Percentiles rank a stretch among this genome's conserved stretches.
Evolutionary conservation across 192 early-diverging fungal genomes (phyloP).

Genomic region (Coemansia sp.): DNA sequence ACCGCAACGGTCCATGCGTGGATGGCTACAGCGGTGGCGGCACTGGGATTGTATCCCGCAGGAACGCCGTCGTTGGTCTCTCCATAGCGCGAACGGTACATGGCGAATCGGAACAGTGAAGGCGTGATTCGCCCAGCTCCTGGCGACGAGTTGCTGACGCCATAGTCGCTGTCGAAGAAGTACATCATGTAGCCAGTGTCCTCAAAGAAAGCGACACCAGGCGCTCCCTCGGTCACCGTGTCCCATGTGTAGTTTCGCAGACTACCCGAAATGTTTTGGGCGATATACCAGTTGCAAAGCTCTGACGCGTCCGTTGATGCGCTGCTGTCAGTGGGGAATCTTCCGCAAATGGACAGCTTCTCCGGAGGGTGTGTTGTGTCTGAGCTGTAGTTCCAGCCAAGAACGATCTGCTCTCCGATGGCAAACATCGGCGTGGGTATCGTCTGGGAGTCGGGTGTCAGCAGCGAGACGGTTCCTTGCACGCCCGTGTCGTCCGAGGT

Average conservation of each 20-base stretch:
- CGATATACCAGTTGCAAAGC: slow-evolving; percentile 48
- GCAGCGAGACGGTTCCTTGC: slow-evolving; percentile 24
- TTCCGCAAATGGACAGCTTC: slow-evolving; percentile 46
- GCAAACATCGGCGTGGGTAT: slow-evolving; percentile 49
- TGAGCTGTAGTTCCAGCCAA: slow-evolving; percentile 46
- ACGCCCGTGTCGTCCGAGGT: slow-evolving; percentile 43
- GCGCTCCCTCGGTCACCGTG: slow-evolving; percentile 32
- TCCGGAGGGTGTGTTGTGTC: slow-evolving; percentile 26
- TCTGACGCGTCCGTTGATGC: slow-evolving; percentile 9
- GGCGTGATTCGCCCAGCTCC: slow-evolving; percentile 34
- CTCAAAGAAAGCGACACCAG: slow-evolving; percentile 34
- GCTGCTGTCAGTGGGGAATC: slow-evolving; percentile 32
- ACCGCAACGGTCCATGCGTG: slow-evolving; percentile 19
- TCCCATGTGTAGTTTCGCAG: slow-evolving; percentile 43
- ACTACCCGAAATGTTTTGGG: slow-evolving; percentile 39
- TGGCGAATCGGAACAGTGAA: slow-evolving; percentile 37
- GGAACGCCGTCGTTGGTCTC: slow-evolving; percentile 46
- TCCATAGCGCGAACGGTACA: slow-evolving; percentile 51
- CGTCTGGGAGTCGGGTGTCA: slow-evolving; percentile 29
- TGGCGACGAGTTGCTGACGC: slow-evolving; percentile 24
- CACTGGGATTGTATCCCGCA: slow-evolving; percentile 40
- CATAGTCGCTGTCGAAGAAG: slow-evolving; percentile 49
- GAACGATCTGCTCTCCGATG: slow-evolving; percentile 33
- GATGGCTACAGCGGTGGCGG: slow-evolving; percentile 11
- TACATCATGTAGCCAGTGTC: slow-evolving; percentile 36